Conservation (phyloP, 495 filamentous ascomycete species). For the Terfezia claveryi region DNA sequence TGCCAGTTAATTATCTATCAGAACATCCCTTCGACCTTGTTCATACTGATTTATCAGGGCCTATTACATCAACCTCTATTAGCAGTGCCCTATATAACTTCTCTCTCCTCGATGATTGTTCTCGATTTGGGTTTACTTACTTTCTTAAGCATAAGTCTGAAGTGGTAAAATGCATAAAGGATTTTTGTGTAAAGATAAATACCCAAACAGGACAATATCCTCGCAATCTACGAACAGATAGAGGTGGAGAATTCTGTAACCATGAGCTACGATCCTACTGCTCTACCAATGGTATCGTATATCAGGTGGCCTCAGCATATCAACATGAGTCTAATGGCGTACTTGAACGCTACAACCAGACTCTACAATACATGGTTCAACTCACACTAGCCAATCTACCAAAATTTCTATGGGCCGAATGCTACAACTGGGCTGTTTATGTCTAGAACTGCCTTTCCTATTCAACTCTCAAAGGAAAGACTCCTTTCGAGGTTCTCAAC, state of each 20-base stretch:
- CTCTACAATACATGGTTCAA: background rate
- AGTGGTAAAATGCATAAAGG: background rate
- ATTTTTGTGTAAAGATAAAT: background rate
- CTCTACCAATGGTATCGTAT: background rate
- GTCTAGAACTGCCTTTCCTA: background rate
- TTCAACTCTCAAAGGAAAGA: background rate
- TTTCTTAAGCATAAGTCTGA: constrained; percentile 2
- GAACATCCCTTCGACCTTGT: background rate
- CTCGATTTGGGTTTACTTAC: background rate
- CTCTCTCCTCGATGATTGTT: background rate
- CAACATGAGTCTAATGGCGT: background rate
- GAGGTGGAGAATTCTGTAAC: background rate
- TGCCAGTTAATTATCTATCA: background rate
- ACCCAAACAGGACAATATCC: background rate
- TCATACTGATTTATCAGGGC: background rate
- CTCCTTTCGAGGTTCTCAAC: background rate
- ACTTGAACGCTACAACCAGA: constrained; percentile 3
- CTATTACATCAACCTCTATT: background rate
- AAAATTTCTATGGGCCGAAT: background rate
- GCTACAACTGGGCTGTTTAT: background rate
- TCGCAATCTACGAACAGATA: background rate
- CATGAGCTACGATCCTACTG: background rate
- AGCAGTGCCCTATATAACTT: background rate
- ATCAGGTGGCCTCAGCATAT: background rate
- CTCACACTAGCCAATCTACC: background rate